Percentiles rank a stretch among this genome's conserved stretches.
These are phyloP conservation scores for Calonectria pteridis DNA, from an alignment of 2,329 filamentous ascomycete species.

Conservation along the genomic window DNA sequence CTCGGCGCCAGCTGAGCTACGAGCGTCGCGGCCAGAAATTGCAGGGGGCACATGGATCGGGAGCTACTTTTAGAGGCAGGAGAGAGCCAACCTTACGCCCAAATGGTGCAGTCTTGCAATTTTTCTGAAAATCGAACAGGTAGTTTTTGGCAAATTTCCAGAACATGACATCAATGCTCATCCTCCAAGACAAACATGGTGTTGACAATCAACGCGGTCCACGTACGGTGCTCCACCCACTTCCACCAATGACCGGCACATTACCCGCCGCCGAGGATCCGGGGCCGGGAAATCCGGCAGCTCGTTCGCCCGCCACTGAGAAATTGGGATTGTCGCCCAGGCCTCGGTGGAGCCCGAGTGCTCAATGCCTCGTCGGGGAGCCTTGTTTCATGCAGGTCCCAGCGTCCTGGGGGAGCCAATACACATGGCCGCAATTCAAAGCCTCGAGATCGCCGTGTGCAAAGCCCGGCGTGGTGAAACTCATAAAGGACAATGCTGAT, in stretches of 20 bases:
- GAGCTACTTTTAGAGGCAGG: neutral
- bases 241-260: neutral
- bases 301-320: neutral
- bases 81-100: neutral
- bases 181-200: neutral
- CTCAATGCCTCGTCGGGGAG: neutral
- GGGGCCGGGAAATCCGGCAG: neutral
- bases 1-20: neutral
- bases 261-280: neutral
- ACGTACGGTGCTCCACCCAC: neutral
- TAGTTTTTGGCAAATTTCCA: neutral
- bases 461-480: neutral
- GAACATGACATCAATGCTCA: neutral
- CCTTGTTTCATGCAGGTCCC: neutral
- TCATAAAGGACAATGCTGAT: neutral
- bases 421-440: neutral
- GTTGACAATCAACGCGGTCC: neutral
- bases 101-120: neutral
- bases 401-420: neutral
- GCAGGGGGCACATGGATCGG: neutral
- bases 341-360: neutral
- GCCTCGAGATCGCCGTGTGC: neutral
- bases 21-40: neutral
- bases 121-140: neutral
- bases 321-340: neutral